Evolutionary conservation across 1,284 basidiomycete genomes (phyloP).

Genomic region (Apiotrichum veenhuisii): DNA sequence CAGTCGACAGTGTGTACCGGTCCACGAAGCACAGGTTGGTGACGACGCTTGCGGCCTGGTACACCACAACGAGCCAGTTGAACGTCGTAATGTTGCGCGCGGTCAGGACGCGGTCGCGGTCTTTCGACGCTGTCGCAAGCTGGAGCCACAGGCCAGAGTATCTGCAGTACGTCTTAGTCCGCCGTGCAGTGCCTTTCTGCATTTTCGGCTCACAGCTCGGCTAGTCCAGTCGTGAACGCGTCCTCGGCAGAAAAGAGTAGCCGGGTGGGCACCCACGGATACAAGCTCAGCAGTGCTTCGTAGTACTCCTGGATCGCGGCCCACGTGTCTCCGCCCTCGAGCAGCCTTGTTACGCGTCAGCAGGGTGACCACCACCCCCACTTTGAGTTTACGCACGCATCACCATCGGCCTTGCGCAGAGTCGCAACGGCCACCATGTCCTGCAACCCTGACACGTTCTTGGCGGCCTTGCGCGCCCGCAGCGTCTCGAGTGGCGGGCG

Average conservation of each 20-base stretch:
- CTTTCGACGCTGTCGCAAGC: neutral
- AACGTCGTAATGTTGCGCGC: neutral
- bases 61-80: neutral
- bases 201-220: neutral
- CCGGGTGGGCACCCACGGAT: neutral
- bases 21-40: neutral
- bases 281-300: neutral
- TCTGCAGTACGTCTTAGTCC: neutral
- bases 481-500: neutral
- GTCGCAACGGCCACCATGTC: neutral
- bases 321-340: neutral
- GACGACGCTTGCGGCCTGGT: neutral
- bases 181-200: too few species aligned
- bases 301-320: neutral
- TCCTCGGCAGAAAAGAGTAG: neutral
- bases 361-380: neutral
- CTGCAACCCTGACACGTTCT: neutral
- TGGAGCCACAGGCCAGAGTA: neutral
- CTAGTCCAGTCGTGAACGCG: neutral
- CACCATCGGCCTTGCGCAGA: neutral
- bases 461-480: neutral
- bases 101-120: neutral
- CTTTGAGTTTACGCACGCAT: neutral
- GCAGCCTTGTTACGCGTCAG: neutral
- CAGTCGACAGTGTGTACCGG: neutral